Evolutionary conservation across 164 flowering plant genomes (phyloP), one percentile per base, ranked within the genome.

Genomic region (Warburgia ugandensis): DNA sequence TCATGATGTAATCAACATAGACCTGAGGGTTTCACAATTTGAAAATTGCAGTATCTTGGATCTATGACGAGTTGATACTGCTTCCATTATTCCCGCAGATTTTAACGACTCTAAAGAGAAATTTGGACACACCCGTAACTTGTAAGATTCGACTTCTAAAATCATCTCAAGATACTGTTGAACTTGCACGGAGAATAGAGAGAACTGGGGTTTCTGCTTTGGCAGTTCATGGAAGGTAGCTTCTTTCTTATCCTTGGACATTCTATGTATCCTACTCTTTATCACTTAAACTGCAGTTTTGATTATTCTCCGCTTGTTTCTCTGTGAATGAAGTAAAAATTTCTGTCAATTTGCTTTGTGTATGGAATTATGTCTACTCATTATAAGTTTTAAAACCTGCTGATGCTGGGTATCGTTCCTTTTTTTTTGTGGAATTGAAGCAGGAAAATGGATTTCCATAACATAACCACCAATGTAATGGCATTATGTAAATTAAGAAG

Each of bases 221-320:
- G 44, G 94, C 83, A 45, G 91, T 91, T 50, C 98, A 91, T 77
- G 98, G 98, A 67, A 87, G 98, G 98, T 87, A 67, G 13, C 31
- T 16, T 11, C 17, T 44, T 32, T n/a, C n/a, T 16, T 43, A 45
- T 23, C 6, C 5, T 39, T n/a, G 29, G 22, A 17, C 13, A 28
- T 19, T 20, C 20, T 37, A n/a, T n/a, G n/a, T n/a, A n/a, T n/a
- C n/a, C n/a, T n/a, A n/a, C n/a, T n/a, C n/a, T n/a, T n/a, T n/a
- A n/a, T n/a, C n/a, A n/a, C n/a, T n/a, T n/a, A n/a, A n/a, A n/a
- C n/a, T n/a, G n/a, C n/a, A n/a, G n/a, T n/a, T n/a, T n/a, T n/a
- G n/a, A n/a, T n/a, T n/a, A n/a, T n/a, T n/a, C n/a, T n/a, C n/a
- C n/a, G n/a, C n/a, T n/a, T n/a, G n/a, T n/a, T n/a, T n/a, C n/a